Base-by-base conservation (phyloP, 352 stramenopile species). In the Phytophthora pluvialis region DNA sequence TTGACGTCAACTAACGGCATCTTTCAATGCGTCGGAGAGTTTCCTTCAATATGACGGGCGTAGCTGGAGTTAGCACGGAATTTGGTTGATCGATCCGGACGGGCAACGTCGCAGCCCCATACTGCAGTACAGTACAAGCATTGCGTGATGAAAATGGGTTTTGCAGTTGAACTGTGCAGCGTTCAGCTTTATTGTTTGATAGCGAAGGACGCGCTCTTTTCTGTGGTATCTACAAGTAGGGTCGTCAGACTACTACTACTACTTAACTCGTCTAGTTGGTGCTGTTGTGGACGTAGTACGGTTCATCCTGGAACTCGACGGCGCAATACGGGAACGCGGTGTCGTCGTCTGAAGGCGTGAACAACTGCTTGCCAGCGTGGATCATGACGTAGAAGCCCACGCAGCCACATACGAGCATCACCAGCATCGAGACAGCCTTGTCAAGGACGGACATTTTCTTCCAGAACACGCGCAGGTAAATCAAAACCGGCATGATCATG, bases 351-450 rank as follows among this genome's bases (percentile, higher is more conserved):
- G 59, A 61, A n/a, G 49, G 43, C 8, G 40, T 61, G 40, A 67
- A 85, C 26, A 85, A 56, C 31, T 73, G 51, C 68, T 85, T 75
- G 40, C 74, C 77, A 15, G 75, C 67, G 26, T 67, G 73, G 57
- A 78, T 77, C 49, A 75, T 70, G 4, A 85, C 73, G 51, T 88
- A 89, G 47, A 58, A 58, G 12, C 77, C 80, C 42, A 81, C 72
- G 13, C 52, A 45, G 16, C 64, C 65, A 43, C 77, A 87, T 8
- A 81, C 44, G 4, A 83, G 25, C 11, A 89, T 38, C n/a, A 85
- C 62, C 29, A 80, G 4, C n/a, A 67, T 66, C 9, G 67, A 64
- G 3, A 55, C 51, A 45, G 64, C 64, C 59, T 88, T 82, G 53
- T 86, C 77, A n/a, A 70, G 65, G 10, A 81, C 48, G 2, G 79